Conservation (phyloP, 140 eudicot species). For the Stevia rebaudiana region DNA sequence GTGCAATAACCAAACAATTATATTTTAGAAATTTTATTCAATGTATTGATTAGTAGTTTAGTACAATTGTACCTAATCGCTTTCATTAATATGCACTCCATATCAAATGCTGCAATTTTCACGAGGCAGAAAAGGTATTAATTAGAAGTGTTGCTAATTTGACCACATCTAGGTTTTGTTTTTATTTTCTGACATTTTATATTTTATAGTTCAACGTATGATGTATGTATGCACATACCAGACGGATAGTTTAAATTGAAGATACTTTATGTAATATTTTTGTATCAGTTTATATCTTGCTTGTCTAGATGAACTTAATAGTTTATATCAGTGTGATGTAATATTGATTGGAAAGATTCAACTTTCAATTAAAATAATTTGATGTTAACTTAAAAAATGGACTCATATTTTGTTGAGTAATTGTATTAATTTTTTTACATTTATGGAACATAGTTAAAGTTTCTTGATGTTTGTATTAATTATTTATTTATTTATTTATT, state of each 20-base stretch:
- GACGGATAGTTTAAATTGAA: neutral
- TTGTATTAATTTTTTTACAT: neutral
- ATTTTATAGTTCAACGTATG: no score
- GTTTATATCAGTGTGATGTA: neutral
- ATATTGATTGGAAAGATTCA: neutral
- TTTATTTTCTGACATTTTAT: neutral
- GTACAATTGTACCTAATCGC: neutral
- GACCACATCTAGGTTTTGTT: neutral
- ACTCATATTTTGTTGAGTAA: conserved; percentile 1
- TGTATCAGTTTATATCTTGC: no score
- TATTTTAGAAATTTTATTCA: neutral
- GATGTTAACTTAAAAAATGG: neutral
- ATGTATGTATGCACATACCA: neutral
- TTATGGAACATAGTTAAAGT: neutral
- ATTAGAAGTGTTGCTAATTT: neutral
- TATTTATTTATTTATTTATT: neutral
- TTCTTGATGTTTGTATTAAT: neutral
- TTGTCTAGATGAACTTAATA: neutral
- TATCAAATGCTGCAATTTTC: conserved; percentile 1
- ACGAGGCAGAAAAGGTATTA: neutral
- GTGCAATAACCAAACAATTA: neutral
- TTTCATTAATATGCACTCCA: neutral
- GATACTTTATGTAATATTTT: no score
- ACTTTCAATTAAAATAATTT: neutral
- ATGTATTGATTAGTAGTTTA: conserved; percentile 9